Conservation (phyloP, 2,329 filamentous ascomycete genomes). For the Dendrostoma leiphaemia region DNA sequence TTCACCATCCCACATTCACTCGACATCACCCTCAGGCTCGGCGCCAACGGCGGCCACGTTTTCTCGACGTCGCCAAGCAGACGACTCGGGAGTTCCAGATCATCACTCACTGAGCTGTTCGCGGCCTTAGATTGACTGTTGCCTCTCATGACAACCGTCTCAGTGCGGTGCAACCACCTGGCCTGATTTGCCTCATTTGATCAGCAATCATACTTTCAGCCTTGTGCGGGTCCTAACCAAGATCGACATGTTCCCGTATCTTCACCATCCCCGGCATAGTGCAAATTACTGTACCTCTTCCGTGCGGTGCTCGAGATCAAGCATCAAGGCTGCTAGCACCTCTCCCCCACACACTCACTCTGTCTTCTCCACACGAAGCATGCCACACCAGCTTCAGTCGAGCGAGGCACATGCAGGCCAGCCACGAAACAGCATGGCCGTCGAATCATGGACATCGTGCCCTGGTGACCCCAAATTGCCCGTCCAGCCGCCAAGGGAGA, state of each 20-base stretch:
- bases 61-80: background rate
- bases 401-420: slow-evolving; percentile 14
- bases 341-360: background rate
- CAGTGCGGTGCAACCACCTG: slow-evolving; percentile 4
- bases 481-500: slow-evolving; percentile 8
- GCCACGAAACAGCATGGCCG: slow-evolving; percentile 14
- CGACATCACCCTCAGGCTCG: background rate
- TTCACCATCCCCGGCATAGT: background rate
- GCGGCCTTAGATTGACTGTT: slow-evolving; percentile 3
- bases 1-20: background rate
- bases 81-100: background rate
- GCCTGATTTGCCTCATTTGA: background rate
- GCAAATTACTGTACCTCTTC: no score
- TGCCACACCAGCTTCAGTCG: background rate
- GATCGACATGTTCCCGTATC: background rate
- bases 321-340: no score
- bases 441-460: slow-evolving; percentile 13
- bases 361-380: background rate
- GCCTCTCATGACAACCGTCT: slow-evolving; percentile 11
- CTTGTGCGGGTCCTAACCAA: background rate
- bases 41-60: slow-evolving; percentile 10
- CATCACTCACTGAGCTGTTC: background rate
- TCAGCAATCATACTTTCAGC: background rate
- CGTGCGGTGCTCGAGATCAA: no score
- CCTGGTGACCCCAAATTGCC: slow-evolving; percentile 15